Base-by-base conservation (phyloP, 768 basidiomycete genomes). In the Psilocybe tampanensis region DNA sequence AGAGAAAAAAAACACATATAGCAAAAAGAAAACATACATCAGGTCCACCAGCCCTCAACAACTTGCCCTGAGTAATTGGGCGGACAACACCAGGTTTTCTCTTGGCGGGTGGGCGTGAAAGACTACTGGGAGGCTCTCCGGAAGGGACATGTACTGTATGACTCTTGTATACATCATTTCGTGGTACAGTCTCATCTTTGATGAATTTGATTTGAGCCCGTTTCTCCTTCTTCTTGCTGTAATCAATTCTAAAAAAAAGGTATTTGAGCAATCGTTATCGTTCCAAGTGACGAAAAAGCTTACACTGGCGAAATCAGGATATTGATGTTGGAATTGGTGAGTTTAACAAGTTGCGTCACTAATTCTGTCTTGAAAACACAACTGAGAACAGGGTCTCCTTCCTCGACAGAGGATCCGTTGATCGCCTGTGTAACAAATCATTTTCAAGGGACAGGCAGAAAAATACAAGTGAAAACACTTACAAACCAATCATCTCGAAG, bases 161-260 rank as follows among this genome's bases (percentile, higher is more conserved):
- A 63, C 93, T 95, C 83, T 98, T 99, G 76, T 99, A 99, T 9
- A 83, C 65, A 67, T 94, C 97, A 58, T 90, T 87, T 54, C 84
- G 85, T 11, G 69, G 74, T 18, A 96, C 76, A 8, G 87, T 85
- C 72, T 98, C 95, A 68, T 98, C 95, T 77, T 92, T 96, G 65
- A 88, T 71, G 60, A 93, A 89, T 70, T 89, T 90, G 73, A 99
- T 93, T 52, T 84, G 80, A 3, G 89, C 86, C 67, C 86, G 86
- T 76, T 98, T 99, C 61, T 95, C 95, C 74, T 94, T 98, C 83
- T 99, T 99, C 82, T 99, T 98, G 41, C 81, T 80, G 70, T 98
- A 98, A 55, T 92, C 86, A 58, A 98, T 74, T 8, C 92, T 98
- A 12, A 17, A 54, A 58, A n/a, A 22, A 47, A 23, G 34, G 24